Evolutionary conservation across 208 protist genomes (phyloP).

Genomic region (Trypanosoma grayi): DNA sequence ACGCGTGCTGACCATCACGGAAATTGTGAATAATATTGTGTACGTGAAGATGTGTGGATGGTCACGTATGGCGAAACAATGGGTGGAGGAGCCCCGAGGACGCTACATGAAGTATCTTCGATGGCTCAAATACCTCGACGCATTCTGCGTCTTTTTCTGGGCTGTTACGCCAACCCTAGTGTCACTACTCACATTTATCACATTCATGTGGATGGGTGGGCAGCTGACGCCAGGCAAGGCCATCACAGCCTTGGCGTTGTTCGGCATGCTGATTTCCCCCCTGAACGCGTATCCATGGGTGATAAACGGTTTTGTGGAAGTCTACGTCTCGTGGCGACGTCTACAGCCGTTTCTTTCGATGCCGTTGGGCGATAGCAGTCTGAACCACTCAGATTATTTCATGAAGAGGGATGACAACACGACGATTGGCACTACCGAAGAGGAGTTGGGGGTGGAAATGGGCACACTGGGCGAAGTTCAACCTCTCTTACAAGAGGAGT

Average conservation of each 20-base stretch:
- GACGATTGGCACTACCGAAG: neutral
- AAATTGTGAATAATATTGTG: conserved; percentile 29
- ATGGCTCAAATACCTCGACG: conserved; percentile 35
- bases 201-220: conserved; percentile 28
- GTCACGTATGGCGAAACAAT: conserved; percentile 12
- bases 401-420: neutral
- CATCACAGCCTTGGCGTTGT: conserved; percentile 25
- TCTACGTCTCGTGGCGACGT: conserved; percentile 28
- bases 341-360: conserved; percentile 17
- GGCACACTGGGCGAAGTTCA: neutral
- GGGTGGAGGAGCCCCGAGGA: conserved; percentile 17
- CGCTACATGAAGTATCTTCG: conserved; percentile 24
- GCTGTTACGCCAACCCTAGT: conserved; percentile 30
- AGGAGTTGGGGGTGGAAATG: neutral
- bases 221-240: conserved; percentile 28
- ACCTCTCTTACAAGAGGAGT: neutral
- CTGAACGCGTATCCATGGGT: conserved; percentile 38
- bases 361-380: neutral
- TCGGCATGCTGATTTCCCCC: conserved; percentile 23
- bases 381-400: neutral
- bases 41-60: conserved; percentile 33
- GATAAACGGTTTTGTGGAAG: conserved; percentile 30
- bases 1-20: conserved; percentile 27
- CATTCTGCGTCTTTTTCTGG: conserved; percentile 38
- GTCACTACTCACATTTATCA: conserved; percentile 30